phyloP scores from a whole-genome alignment of 106 monocot genomes.

The Cymbidium sinense region DNA sequence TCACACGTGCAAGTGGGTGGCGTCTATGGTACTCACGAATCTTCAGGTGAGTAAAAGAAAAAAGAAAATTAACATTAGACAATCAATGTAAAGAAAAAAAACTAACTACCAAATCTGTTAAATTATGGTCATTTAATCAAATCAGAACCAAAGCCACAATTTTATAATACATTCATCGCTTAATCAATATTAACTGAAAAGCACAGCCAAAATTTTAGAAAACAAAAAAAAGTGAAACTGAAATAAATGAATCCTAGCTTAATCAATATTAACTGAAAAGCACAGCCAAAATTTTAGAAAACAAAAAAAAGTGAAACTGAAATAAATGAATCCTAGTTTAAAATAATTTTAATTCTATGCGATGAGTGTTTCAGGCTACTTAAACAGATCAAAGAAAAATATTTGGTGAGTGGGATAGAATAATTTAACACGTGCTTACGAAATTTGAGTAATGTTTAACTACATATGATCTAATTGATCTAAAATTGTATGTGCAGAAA shows the following conservation, averaged over 20 bases:
- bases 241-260: neutral
- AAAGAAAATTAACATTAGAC: constrained; percentile 5
- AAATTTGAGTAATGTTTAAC: neutral
- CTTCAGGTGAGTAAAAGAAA: constrained; percentile 25
- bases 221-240: no score
- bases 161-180: neutral
- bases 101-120: neutral
- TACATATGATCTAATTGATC: neutral
- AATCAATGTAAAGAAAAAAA: neutral
- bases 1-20: constrained; percentile 60
- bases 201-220: no score
- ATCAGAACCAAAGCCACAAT: neutral
- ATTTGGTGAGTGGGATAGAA: neutral
- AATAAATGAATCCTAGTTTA: no score
- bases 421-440: neutral
- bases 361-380: neutral
- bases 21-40: constrained; percentile 91
- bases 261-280: neutral
- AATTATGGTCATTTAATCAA: neutral
- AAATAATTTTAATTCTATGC: no score
- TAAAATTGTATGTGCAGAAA: neutral
- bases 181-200: neutral
- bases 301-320: no score
- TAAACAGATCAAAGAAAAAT: neutral
- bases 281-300: no score